A percentile compares a stretch with the other conserved stretches of the same genome.
Evolutionary conservation across 352 stramenopile species (phyloP).

Genomic region (Achlya hypogyna): DNA sequence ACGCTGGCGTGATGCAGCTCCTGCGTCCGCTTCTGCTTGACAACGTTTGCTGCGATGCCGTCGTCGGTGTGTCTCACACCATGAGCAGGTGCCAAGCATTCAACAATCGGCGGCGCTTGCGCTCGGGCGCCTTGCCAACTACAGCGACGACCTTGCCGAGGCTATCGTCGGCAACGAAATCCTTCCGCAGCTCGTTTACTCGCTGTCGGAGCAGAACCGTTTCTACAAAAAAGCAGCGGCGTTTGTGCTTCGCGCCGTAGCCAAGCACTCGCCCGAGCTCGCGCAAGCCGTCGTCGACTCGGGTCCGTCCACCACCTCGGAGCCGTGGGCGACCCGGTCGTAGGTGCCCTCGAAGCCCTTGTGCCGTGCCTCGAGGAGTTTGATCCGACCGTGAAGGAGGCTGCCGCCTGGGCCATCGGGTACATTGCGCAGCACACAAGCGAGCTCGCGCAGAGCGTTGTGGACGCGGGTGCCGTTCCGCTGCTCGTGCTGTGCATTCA

Average conservation of each 20-base stretch:
- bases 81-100: constrained; percentile 74
- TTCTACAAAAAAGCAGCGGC: constrained; percentile 95
- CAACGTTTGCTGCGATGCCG: constrained; percentile 52
- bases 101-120: constrained; percentile 91
- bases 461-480: constrained; percentile 88
- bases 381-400: constrained; percentile 92
- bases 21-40: constrained; percentile 89
- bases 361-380: constrained; percentile 94
- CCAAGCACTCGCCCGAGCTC: constrained; percentile 92
- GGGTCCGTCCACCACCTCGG: constrained; percentile 20
- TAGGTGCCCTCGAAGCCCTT: constrained; percentile 80
- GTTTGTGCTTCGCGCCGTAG: constrained; percentile 89
- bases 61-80: neutral
- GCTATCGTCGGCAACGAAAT: constrained; percentile 93
- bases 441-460: constrained; percentile 89
- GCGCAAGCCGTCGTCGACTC: constrained; percentile 92
- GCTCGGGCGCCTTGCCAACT: constrained; percentile 90
- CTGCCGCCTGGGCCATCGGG: constrained; percentile 90
- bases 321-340: neutral
- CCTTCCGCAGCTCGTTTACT: constrained; percentile 94
- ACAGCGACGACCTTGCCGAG: constrained; percentile 91
- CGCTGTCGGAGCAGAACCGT: constrained; percentile 89
- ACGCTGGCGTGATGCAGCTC: constrained; percentile 92
- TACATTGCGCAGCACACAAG: constrained; percentile 93
- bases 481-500: constrained; percentile 94